These are phyloP conservation scores for Hydnomerulius pinastri DNA, from an alignment of 768 basidiomycete genomes.

Conservation along the genomic window DNA sequence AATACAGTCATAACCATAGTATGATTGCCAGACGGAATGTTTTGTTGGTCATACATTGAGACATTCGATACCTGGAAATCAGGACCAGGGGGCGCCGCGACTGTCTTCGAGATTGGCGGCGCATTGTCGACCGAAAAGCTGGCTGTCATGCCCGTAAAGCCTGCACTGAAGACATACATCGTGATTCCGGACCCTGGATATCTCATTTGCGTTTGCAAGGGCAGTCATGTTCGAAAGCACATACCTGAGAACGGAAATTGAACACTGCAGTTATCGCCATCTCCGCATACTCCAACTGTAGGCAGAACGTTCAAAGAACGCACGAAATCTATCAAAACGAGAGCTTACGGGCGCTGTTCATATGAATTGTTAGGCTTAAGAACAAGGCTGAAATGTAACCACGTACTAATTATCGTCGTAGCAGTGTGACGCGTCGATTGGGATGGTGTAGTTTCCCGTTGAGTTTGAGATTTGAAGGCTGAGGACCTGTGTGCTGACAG, in stretches of 20 bases:
- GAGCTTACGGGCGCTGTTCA: constrained; percentile 20
- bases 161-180: constrained; percentile 28
- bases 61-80: constrained; percentile 24
- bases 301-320: not conserved
- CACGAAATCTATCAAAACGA: not conserved
- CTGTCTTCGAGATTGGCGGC: constrained; percentile 2
- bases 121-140: constrained; percentile 22
- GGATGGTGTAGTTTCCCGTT: constrained; percentile 19
- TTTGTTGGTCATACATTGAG: constrained; percentile 18
- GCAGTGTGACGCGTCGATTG: constrained; percentile 18
- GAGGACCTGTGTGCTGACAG: not conserved
- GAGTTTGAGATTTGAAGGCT: constrained; percentile 12
- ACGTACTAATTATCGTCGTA: constrained; percentile 30
- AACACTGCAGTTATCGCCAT: constrained; percentile 14
- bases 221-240: not conserved
- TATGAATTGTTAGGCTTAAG: not conserved
- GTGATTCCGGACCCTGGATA: constrained; percentile 25
- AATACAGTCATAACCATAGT: constrained; percentile 23
- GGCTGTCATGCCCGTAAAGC: constrained; percentile 19
- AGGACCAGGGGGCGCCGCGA: constrained; percentile 5
- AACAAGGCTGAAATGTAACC: not conserved
- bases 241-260: constrained; percentile 24
- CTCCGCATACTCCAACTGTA: constrained; percentile 17
- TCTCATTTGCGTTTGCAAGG: not conserved
- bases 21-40: constrained; percentile 17